Evolutionary conservation across 2,329 filamentous ascomycete species (phyloP), one percentile per base, ranked within the genome.

Genomic region (Pseudocercospora vitis): DNA sequence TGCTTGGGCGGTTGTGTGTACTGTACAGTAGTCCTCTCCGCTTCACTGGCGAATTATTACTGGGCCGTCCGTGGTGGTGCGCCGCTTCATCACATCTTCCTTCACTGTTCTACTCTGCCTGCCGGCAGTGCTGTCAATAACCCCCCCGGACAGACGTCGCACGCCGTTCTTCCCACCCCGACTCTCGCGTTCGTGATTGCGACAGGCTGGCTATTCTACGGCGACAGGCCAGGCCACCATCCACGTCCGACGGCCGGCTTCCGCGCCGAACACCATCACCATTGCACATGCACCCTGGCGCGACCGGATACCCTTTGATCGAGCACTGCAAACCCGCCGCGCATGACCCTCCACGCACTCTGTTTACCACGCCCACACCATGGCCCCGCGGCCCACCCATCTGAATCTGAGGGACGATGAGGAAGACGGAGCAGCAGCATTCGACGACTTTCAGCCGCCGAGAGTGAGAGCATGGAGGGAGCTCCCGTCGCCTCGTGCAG

Each of bases 401-500:
- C 48, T 65, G 24, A 56, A 60, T 53, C 47, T 68, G 48, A 39
- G 32, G 2, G 29, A 35, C 26, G 44, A 35, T 7, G 40, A 49
- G 12, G 48, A 44, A 32, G 53, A 49, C 9, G 42, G 12, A 3
- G 42, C 21, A 45, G n/a, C 42, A 31, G 42, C n/a, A 45, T 21
- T 21, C 4, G 59, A 60, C 45, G 60, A 61, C 52, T 61, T 64
- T 50, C 55, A 60, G 18, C 65, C 63, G 32, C 63, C 65, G 21
- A 58, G 59, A 28, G 51, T 61, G 21, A 58, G 58, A 33, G 65
- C 65, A 53, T 55, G 65, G 39, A 63, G 67, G 57, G 69, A 71
- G 63, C 70, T 78, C 19, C 75, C 76, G 42, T 78, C 76, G 54
- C 76, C 77, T 33, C 74, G 75, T 52, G 68, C 73, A n/a, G 77